Evolutionary conservation across 2,329 filamentous ascomycete species (phyloP).

Genomic region (Hypomyces rosellus): DNA sequence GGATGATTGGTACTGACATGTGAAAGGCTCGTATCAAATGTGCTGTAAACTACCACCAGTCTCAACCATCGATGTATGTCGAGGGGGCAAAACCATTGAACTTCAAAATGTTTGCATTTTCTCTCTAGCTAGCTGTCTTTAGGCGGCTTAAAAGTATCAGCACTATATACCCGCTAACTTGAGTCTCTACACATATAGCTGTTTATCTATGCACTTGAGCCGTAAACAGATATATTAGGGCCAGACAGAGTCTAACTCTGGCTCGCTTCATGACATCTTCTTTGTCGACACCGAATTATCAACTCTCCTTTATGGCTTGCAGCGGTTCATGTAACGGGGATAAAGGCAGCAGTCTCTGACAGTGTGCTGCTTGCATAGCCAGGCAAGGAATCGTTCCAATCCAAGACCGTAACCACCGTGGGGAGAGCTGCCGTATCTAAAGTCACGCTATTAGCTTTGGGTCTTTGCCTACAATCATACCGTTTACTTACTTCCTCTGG

Average conservation of each 20-base stretch:
- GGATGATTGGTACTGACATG: too few relatives aligned
- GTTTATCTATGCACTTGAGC: not conserved
- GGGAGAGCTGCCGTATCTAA: constrained; percentile 71
- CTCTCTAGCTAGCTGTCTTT: too few relatives aligned
- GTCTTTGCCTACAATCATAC: not conserved
- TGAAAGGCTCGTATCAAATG: too few relatives aligned
- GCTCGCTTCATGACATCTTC: too few relatives aligned
- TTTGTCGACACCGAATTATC: not conserved
- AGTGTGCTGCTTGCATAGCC: constrained; percentile 57
- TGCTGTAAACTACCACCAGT: too few relatives aligned
- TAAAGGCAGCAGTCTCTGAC: constrained; percentile 65
- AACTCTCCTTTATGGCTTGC: constrained; percentile 55
- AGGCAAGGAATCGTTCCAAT: constrained; percentile 44
- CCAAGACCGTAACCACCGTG: constrained; percentile 93
- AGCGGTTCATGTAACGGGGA: constrained; percentile 72
- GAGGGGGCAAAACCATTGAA: too few relatives aligned
- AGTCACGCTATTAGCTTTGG: not conserved
- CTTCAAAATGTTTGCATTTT: too few relatives aligned
- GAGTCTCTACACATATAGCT: too few relatives aligned
- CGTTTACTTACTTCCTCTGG: constrained; percentile 62
- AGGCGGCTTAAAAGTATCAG: too few relatives aligned
- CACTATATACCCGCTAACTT: too few relatives aligned
- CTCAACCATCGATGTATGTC: too few relatives aligned
- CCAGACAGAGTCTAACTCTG: too few relatives aligned
- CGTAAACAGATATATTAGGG: not conserved